phyloP scores from a whole-genome alignment of 164 flowering plant genomes.

The Umbellularia californica region DNA sequence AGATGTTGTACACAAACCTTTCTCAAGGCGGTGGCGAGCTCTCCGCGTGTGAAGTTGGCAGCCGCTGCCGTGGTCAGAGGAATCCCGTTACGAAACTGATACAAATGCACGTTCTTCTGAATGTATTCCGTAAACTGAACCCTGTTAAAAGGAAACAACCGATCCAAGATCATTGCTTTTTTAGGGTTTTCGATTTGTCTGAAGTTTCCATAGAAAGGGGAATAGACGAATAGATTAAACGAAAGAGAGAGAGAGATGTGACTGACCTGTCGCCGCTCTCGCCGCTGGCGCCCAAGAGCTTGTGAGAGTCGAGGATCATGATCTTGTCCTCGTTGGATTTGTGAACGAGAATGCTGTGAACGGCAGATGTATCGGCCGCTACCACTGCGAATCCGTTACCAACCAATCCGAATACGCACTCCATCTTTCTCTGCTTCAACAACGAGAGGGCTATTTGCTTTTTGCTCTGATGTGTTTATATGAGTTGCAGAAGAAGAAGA shows the following conservation, averaged over 20 bases:
- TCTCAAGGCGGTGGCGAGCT: slow-evolving; percentile 90
- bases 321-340: slow-evolving; percentile 93
- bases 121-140: slow-evolving; percentile 93
- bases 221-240: neutral
- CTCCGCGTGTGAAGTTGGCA: slow-evolving; percentile 94
- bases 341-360: slow-evolving; percentile 87
- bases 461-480: neutral
- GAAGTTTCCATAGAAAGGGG: neutral
- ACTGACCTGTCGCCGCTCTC: slow-evolving; percentile 85
- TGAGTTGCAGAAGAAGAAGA: no score
- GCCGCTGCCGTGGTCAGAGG: slow-evolving; percentile 89
- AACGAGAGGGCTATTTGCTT: neutral
- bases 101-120: slow-evolving; percentile 83
- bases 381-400: slow-evolving; percentile 81
- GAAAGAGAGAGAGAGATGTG: slow-evolving; percentile 14
- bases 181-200: neutral
- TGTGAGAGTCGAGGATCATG: slow-evolving; percentile 91
- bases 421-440: slow-evolving; percentile 40
- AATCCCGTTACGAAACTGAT: slow-evolving; percentile 90
- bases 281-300: slow-evolving; percentile 94
- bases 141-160: slow-evolving; percentile 23
- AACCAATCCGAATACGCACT: slow-evolving; percentile 90
- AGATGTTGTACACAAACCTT: slow-evolving; percentile 40
- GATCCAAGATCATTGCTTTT: neutral
- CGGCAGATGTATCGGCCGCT: slow-evolving; percentile 91